Percentiles rank a stretch among this genome's conserved stretches.
Conservation (phyloP, 176 grass and related monocot species). For the Alloteropsis semialata region DNA sequence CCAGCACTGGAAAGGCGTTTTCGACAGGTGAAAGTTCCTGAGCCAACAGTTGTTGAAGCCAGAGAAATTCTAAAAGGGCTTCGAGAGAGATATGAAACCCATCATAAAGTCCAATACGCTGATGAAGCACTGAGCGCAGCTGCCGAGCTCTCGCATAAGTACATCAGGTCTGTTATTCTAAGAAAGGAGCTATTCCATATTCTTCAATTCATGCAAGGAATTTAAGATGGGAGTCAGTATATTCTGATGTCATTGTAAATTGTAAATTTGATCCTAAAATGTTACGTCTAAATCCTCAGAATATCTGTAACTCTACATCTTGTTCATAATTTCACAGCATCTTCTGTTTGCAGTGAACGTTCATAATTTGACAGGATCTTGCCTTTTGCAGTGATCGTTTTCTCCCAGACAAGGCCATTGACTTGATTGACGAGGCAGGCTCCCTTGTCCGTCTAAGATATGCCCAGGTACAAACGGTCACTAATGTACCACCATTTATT, state of each 20-base stretch:
- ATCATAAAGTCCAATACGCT: constrained; percentile 71
- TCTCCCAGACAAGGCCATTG: constrained; percentile 85
- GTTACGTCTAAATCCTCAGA: no score
- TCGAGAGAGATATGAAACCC: constrained; percentile 67
- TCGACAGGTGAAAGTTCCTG: constrained; percentile 70
- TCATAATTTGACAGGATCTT: background rate
- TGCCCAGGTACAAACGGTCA: constrained; percentile 46
- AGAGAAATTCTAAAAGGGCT: constrained; percentile 75
- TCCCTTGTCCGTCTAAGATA: constrained; percentile 64
- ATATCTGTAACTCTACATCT: no score
- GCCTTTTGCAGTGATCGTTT: constrained; percentile 63
- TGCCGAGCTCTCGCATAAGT: constrained; percentile 72
- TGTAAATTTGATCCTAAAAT: no score
- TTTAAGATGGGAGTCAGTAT: background rate
- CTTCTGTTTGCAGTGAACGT: no score
- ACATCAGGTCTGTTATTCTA: constrained; percentile 58
- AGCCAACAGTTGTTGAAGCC: constrained; percentile 79
- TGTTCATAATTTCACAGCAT: background rate
- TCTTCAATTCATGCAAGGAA: no score
- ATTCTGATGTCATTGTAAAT: no score
- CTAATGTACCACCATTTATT: background rate
- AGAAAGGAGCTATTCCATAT: background rate
- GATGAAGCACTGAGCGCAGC: constrained; percentile 66
- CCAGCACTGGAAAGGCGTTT: constrained; percentile 89
- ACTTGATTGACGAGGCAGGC: constrained; percentile 85